These are phyloP conservation scores for Ailanthus altissimus DNA, from an alignment of 345 rosid species.

Conservation along the genomic window DNA sequence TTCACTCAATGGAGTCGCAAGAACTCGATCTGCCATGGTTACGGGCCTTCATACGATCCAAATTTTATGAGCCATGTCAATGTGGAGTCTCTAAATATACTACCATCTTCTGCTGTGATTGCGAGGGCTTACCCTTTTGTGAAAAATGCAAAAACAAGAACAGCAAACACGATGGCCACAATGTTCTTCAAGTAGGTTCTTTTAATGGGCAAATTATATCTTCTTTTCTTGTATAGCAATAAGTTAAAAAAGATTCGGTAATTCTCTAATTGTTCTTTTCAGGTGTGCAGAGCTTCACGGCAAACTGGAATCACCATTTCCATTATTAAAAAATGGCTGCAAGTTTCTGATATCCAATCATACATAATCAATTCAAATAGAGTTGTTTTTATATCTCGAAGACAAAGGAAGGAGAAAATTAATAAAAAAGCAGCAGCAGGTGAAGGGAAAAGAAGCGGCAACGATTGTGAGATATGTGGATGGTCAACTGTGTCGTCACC, in stretches of 20 bases:
- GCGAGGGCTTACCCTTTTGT: constrained; percentile 7
- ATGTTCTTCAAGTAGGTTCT: constrained; percentile 8
- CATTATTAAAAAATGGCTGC: background rate
- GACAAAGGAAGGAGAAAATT: background rate
- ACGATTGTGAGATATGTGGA: background rate
- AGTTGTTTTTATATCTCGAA: background rate
- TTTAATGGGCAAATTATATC: no score
- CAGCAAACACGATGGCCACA: background rate
- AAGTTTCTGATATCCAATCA: background rate
- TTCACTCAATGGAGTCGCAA: background rate
- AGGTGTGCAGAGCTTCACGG: constrained; percentile 16
- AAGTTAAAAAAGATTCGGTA: no score
- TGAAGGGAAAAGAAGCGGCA: background rate
- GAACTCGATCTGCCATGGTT: background rate
- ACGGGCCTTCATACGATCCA: background rate
- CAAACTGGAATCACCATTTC: background rate
- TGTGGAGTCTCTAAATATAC: background rate
- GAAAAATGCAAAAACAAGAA: background rate
- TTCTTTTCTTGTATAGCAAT: background rate
- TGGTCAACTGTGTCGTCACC: background rate
- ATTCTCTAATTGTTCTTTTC: background rate
- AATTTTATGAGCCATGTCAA: constrained; percentile 12
- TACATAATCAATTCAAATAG: background rate
- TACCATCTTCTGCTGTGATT: constrained; percentile 10
- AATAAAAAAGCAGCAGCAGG: background rate